phyloP scores from a whole-genome alignment of 495 filamentous ascomycete genomes.

The Letharia lupina region DNA sequence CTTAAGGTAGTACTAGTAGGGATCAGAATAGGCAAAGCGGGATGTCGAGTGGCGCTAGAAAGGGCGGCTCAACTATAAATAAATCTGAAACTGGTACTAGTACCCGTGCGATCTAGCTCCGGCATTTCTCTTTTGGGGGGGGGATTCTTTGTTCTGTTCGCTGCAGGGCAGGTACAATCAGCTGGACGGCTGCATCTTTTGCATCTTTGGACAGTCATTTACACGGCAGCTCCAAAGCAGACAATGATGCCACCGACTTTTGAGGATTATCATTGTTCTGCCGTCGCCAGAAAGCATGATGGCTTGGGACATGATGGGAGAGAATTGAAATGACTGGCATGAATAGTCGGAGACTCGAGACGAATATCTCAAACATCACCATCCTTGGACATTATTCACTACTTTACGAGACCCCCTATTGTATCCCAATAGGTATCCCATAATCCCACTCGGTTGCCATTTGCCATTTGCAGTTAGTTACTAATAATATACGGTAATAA shows the following conservation, averaged over 20 bases:
- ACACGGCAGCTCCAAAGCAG: background rate
- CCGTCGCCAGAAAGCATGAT: background rate
- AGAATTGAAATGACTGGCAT: background rate
- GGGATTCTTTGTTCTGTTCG: slow-evolving; percentile 1
- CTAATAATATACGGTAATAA: background rate
- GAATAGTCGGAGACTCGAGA: background rate
- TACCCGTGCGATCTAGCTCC: background rate
- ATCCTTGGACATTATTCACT: background rate
- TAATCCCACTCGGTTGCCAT: background rate
- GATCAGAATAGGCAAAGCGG: background rate
- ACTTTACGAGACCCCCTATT: background rate
- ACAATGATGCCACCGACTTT: background rate
- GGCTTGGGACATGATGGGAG: background rate
- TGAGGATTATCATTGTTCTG: too few species aligned
- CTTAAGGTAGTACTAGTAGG: background rate
- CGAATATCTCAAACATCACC: background rate
- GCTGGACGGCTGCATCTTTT: background rate
- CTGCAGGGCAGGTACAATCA: background rate
- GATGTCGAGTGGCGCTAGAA: background rate
- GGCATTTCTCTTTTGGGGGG: background rate
- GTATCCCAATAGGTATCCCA: too few species aligned
- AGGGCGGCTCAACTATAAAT: background rate
- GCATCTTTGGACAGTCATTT: background rate
- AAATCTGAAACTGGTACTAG: background rate
- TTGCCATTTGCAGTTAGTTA: background rate